A percentile compares a stretch with the other conserved stretches of the same genome.
These are phyloP conservation scores for Cryomyces minteri DNA, from an alignment of 495 filamentous ascomycete genomes.

Conservation along the genomic window DNA sequence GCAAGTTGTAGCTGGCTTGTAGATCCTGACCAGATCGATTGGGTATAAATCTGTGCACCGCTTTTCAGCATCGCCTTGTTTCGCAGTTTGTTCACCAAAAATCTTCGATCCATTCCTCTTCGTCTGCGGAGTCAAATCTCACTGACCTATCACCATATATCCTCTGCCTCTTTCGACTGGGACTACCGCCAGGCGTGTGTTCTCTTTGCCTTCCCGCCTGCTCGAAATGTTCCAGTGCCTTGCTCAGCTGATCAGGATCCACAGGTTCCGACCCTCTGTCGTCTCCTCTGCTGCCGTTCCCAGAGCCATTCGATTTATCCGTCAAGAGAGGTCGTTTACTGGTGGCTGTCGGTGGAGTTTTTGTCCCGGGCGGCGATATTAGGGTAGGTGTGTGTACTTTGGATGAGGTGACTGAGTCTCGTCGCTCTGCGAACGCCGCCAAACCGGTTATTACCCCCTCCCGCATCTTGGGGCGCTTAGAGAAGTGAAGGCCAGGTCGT, in stretches of 20 bases:
- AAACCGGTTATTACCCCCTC: too few relatives aligned
- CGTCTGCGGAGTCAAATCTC: background rate
- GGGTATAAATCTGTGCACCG: slow-evolving; percentile 63
- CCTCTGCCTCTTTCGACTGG: slow-evolving; percentile 70
- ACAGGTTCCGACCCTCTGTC: slow-evolving; percentile 33
- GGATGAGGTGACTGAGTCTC: too few relatives aligned
- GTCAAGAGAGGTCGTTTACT: slow-evolving; percentile 5
- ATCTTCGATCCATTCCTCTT: too few relatives aligned
- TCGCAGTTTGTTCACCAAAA: too few relatives aligned
- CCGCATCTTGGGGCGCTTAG: too few relatives aligned
- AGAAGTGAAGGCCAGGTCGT: too few relatives aligned
- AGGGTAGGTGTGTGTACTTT: slow-evolving; percentile 13
- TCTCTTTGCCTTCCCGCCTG: slow-evolving; percentile 43
- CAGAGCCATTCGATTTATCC: slow-evolving; percentile 1
- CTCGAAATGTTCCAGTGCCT: slow-evolving; percentile 44
- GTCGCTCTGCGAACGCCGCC: too few relatives aligned
- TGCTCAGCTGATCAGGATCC: slow-evolving; percentile 41
- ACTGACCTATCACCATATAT: slow-evolving; percentile 67
- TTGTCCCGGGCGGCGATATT: slow-evolving; percentile 25
- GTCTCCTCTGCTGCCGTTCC: background rate
- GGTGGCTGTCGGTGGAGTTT: slow-evolving; percentile 22
- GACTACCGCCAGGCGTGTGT: slow-evolving; percentile 54
- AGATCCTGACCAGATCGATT: slow-evolving; percentile 86
- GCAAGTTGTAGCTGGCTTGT: slow-evolving; percentile 72
- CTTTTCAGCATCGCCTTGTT: slow-evolving; percentile 1